phyloP scores from a whole-genome alignment of 495 filamentous ascomycete species.

The Penicillium diatomitis region DNA sequence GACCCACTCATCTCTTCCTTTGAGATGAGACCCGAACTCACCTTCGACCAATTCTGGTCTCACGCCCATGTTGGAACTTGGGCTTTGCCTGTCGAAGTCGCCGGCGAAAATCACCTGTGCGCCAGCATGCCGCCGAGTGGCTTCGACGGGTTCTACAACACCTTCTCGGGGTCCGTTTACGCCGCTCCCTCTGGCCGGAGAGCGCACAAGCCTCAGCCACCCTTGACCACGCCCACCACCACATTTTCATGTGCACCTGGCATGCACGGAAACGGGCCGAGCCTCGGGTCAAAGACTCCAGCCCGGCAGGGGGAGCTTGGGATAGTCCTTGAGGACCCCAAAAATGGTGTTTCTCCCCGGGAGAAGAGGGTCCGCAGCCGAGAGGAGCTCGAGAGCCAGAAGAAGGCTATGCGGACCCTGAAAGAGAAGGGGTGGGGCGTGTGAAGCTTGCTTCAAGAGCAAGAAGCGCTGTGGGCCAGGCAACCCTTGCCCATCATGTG shows the following conservation, averaged over 20 bases:
- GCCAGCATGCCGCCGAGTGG: too few species aligned
- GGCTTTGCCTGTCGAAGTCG: too few species aligned
- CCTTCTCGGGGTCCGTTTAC: too few species aligned
- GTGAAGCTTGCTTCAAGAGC: slow-evolving; percentile 15
- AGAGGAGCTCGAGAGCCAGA: slow-evolving; percentile 9
- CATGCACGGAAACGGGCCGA: neutral
- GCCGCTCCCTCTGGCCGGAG: too few species aligned
- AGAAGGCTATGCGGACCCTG: slow-evolving; percentile 7
- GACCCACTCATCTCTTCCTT: too few species aligned
- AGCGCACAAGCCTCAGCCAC: neutral
- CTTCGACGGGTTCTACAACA: too few species aligned
- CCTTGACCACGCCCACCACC: neutral
- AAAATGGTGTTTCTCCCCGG: neutral
- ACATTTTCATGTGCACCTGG: too few species aligned
- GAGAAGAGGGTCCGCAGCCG: slow-evolving; percentile 5
- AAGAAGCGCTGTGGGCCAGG: slow-evolving; percentile 21
- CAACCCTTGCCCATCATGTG: slow-evolving; percentile 13
- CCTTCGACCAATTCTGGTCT: too few species aligned
- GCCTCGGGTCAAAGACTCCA: neutral
- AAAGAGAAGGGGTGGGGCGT: slow-evolving; percentile 18
- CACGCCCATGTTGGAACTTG: too few species aligned
- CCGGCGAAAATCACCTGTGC: too few species aligned
- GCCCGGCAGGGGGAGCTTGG: neutral
- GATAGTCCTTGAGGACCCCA: slow-evolving; percentile 11
- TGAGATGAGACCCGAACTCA: too few species aligned